These are phyloP conservation scores for Ceriops zippeliana DNA, from an alignment of 345 rosid species.

Conservation along the genomic window DNA sequence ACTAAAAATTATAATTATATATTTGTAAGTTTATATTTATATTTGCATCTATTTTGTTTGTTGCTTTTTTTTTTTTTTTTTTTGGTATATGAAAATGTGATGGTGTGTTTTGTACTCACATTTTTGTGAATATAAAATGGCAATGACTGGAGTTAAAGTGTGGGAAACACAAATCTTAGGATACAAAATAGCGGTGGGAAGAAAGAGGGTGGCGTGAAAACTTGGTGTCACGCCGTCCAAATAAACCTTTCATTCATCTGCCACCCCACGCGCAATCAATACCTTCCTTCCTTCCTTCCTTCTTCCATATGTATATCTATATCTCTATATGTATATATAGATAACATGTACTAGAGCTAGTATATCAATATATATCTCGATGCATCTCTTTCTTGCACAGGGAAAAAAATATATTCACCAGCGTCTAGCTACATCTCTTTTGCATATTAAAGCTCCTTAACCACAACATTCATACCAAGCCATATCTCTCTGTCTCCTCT, in stretches of 20 bases:
- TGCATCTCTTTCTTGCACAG: neutral
- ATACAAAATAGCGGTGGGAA: slow-evolving; percentile 55
- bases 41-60: too few species aligned
- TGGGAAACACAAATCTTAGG: slow-evolving; percentile 34
- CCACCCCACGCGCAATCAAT: slow-evolving; percentile 97
- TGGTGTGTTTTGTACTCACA: neutral
- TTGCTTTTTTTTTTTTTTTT: too few species aligned
- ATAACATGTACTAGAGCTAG: slow-evolving; percentile 11
- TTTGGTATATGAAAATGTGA: too few species aligned
- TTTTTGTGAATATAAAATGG: neutral
- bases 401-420: neutral
- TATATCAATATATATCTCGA: neutral
- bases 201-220: slow-evolving; percentile 60
- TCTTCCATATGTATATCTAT: neutral
- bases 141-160: neutral
- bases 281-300: slow-evolving; percentile 1
- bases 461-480: slow-evolving; percentile 17
- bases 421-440: slow-evolving; percentile 7
- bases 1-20: too few species aligned
- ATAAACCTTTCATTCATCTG: slow-evolving; percentile 50
- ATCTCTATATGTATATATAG: slow-evolving; percentile 1
- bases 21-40: too few species aligned
- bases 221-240: slow-evolving; percentile 87
- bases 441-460: neutral
- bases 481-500: slow-evolving; percentile 5